Evolutionary conservation across 495 filamentous ascomycete genomes (phyloP).

Genomic region (Penicillium egyptiacum): DNA sequence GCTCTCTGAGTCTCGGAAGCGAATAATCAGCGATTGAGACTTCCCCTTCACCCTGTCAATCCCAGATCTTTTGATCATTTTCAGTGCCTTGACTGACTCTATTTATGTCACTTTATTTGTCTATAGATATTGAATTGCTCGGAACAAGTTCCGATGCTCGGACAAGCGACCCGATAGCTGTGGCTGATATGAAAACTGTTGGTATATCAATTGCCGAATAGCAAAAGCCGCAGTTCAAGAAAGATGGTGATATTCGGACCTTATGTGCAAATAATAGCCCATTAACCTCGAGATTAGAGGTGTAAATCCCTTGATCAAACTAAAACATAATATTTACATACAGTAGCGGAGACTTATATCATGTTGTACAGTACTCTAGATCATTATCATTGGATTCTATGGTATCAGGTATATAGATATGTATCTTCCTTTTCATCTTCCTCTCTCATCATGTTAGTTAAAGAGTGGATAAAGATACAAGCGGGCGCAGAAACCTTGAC

Average conservation of each 20-base stretch:
- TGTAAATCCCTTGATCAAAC: background rate
- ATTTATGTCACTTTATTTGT: background rate
- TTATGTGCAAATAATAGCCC: background rate
- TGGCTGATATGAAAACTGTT: background rate
- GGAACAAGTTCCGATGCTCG: conserved; percentile 1
- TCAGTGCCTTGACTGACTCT: background rate
- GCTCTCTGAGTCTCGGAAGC: no score
- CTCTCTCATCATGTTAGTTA: background rate
- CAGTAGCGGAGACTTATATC: no score
- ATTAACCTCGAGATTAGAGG: background rate
- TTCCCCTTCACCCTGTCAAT: no score
- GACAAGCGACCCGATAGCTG: background rate
- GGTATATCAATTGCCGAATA: background rate
- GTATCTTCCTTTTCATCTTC: background rate
- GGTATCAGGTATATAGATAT: background rate
- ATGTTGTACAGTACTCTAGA: no score
- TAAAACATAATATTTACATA: no score
- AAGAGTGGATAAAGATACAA: conserved; percentile 19
- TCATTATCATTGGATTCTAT: background rate
- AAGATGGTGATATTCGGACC: background rate
- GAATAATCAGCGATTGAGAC: no score
- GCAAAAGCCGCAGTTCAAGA: background rate
- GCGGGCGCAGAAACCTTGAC: conserved; percentile 11
- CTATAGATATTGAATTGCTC: background rate
- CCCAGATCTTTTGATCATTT: background rate